Evolutionary conservation across 441 rosid species (phyloP), one percentile per base, ranked within the genome.

Genomic region (Euphorbia neoarborescens): DNA sequence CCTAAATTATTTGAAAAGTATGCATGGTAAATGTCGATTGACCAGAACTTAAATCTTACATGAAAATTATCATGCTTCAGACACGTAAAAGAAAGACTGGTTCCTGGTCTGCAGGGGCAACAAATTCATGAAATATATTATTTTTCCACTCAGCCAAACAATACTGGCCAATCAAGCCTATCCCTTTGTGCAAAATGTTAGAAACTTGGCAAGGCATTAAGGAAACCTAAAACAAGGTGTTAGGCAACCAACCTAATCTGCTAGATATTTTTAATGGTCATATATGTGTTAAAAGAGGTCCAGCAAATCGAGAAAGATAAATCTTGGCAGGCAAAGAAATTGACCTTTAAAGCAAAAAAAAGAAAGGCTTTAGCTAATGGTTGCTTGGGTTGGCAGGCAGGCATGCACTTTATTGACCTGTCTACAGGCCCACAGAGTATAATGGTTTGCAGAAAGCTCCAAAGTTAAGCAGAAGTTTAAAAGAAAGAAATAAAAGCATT

Each of bases 191-290:
- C 28, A 11, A 28, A 30, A 42, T 42, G 30, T 69, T 34, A 57
- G 32, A 17, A 8, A 40, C 44, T 37, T 57, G 72, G 12, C 54
- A 17, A 58, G 48, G 32, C 71, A 35, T 24, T 25, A 27, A 71
- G 22, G 35, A 37, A 50, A 46, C 42, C 61, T 62, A 71, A 64
- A 53, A 71, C 51, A 11, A 58, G 40, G 35, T 17, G 12, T 35
- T 17, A 17, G 42, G 30, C 40, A 53, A 22, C 28, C 53, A 30
- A 7, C 54, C 57, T 72, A 42, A 63, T 63, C 32, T 71, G 63
- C 19, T 38, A 71, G 14, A 38, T 30, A 37, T 7, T 27, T 13
- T 38, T 37, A 34, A 40, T 35, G 65, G 69, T 10, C 28, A 40
- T 3, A 13, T 10, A 11, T 20, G 34, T 20, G 38, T 4, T 61